Evolutionary conservation across 2,329 filamentous ascomycete species (phyloP), one percentile per base, ranked within the genome.

Genomic region (Xylaria sp.): DNA sequence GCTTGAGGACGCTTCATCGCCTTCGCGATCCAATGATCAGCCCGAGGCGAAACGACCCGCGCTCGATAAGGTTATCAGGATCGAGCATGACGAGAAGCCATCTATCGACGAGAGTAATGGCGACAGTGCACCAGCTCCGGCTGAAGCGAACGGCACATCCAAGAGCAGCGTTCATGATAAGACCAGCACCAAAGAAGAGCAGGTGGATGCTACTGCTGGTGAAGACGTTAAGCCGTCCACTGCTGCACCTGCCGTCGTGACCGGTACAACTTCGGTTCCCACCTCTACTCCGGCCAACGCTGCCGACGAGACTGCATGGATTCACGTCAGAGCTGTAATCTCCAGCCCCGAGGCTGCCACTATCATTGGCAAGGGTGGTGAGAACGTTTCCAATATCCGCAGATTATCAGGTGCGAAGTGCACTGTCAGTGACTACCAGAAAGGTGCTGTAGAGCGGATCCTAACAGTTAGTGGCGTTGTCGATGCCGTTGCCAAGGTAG

Each of bases 381-480:
- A 99, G 80, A 99, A 99, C 72, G 94, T 99, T 52, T 96, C 92
- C 67, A 91, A 96, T 78, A 97, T 99, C 72, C 87, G 94, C 67
- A 91, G 91, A 74, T 83, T 96, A 78, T 97, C 94, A 55, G 92
- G 92, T 69, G 94, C 94, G 67, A 97, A 97, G 79, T 99, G 94
- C 80, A 99, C 94, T 52, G 94, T 99, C 68, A 97, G 92, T 78
- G 94, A 99, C 77, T 99, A 97, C 72, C 90, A 95, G 68, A 91
- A 96, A 72, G 94, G 94, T 66, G 94, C 94, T 58, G 92, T 97
- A 39, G 94, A 99, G 80, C 91, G 94, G 73, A 97, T 99, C 71
- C 82, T 99, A 71, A 99, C 94, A 37, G 94, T 99, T 63, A 97
- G 93, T 76, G 94, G 94, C 64, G 88, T 91, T 66, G 93, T 97